Percentiles rank a stretch among this genome's conserved stretches.
These are phyloP conservation scores for Turritis glabra DNA, from an alignment of 345 rosid genomes.

Conservation along the genomic window DNA sequence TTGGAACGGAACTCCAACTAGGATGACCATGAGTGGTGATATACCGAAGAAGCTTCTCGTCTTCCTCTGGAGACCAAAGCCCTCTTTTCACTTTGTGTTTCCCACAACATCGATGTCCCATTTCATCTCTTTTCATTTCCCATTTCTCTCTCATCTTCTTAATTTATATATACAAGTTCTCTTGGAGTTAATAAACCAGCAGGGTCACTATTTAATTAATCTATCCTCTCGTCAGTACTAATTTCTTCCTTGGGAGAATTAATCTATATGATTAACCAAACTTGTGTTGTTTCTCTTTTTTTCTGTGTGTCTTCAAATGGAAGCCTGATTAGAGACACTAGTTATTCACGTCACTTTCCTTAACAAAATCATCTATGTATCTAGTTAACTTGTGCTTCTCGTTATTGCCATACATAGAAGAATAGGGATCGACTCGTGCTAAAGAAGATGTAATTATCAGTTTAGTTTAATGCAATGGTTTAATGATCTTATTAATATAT, in stretches of 20 bases:
- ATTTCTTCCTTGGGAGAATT: constrained; percentile 14
- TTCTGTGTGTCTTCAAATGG: constrained; percentile 37
- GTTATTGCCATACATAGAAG: constrained; percentile 3
- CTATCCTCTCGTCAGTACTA: background rate
- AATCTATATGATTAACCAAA: constrained; percentile 39
- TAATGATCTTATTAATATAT: background rate
- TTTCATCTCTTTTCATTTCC: constrained; percentile 36
- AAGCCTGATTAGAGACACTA: constrained; percentile 33
- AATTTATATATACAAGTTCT: constrained; percentile 19
- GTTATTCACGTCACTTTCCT: constrained; percentile 41
- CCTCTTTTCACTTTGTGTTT: constrained; percentile 79
- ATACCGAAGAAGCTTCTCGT: constrained; percentile 58
- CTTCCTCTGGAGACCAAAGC: constrained; percentile 83
- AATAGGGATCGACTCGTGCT: no score
- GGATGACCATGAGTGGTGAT: constrained; percentile 70
- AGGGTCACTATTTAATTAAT: constrained; percentile 20
- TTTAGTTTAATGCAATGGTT: constrained; percentile 19
- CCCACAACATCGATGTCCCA: constrained; percentile 75
- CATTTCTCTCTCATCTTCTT: constrained; percentile 30
- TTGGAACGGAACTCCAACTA: constrained; percentile 82
- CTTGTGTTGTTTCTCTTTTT: constrained; percentile 34
- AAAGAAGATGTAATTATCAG: constrained; percentile 1
- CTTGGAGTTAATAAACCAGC: constrained; percentile 28
- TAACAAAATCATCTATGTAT: constrained; percentile 18
- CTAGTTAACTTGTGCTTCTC: constrained; percentile 31